A percentile compares a stretch with the other conserved stretches of the same genome.
These are phyloP conservation scores for Colletotrichum destructivum DNA, from an alignment of 2,329 filamentous ascomycete genomes.

Conservation along the genomic window DNA sequence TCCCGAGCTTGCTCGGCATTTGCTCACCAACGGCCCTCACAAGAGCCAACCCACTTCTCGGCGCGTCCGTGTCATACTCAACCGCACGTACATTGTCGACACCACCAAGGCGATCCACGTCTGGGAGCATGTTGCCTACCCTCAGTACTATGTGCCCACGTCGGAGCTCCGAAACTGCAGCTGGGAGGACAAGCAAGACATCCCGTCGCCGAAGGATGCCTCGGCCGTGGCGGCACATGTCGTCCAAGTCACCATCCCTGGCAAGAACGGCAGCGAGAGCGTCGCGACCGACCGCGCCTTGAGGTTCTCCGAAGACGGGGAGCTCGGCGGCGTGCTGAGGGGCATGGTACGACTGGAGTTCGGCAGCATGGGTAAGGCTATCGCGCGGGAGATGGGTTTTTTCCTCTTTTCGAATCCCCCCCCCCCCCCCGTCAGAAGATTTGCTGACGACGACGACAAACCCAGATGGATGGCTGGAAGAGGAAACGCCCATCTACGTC, in stretches of 20 bases:
- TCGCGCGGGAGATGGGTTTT: too few species aligned
- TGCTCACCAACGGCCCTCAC: slow-evolving; percentile 48
- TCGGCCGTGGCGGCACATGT: slow-evolving; percentile 47
- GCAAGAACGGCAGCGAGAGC: slow-evolving; percentile 45
- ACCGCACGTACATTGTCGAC: slow-evolving; percentile 54
- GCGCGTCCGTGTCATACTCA: slow-evolving; percentile 53
- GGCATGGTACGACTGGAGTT: slow-evolving; percentile 55
- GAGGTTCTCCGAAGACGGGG: slow-evolving; percentile 57
- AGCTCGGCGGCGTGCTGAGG: slow-evolving; percentile 50
- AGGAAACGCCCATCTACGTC: slow-evolving; percentile 71
- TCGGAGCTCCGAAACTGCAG: slow-evolving; percentile 49
- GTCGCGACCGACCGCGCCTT: slow-evolving; percentile 53
- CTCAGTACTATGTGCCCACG: slow-evolving; percentile 60
- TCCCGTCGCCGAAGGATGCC: slow-evolving; percentile 46
- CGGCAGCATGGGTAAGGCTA: slow-evolving; percentile 51
- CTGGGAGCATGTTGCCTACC: slow-evolving; percentile 65
- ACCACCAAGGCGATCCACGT: slow-evolving; percentile 55
- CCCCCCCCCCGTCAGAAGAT: neutral
- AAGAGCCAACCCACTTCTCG: slow-evolving; percentile 46
- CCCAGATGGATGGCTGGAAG: slow-evolving; percentile 63
- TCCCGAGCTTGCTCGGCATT: slow-evolving; percentile 47
- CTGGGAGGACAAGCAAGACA: slow-evolving; percentile 46
- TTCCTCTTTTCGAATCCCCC: too few species aligned
- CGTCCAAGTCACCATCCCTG: slow-evolving; percentile 50
- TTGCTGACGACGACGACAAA: too few species aligned